Evolutionary conservation across 2,329 filamentous ascomycete species (phyloP), one percentile per base, ranked within the genome.

Genomic region (Colletotrichum godetiae): DNA sequence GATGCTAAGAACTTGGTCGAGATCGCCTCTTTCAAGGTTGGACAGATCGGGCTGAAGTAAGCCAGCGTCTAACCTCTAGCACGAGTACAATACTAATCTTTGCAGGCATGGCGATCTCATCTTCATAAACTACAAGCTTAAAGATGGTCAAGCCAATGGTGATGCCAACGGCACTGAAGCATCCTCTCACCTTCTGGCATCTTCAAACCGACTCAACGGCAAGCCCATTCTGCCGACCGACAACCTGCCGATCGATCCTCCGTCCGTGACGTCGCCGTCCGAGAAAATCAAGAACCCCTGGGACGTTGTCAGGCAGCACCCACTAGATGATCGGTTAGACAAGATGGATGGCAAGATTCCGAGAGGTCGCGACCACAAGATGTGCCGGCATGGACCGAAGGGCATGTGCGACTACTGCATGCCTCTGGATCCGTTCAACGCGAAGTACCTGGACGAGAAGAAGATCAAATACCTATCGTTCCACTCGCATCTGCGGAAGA

Each of bases 391-490:
- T 82, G 96, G 96, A 1, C 92, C 93, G 64, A 98, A 98, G 84
- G 97, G 97, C 81, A 99, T 99, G 97, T 99, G 97, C 83, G 97
- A 99, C 84, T 97, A 98, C 84, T 99, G 97, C 85, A 97, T 97
- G 91, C 97, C 97, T 0, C 85, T 98, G 63, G 97, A 99, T 80
- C 97, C 97, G 0, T 99, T 97, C 83, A 92, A 97, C 79, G 83
- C 93, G n/a, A 92, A 92, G 68, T 98, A 98, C 78, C 89, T 99
- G 22, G 90, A 91, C 35, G 96, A 99, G 78, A 97, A 96, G 88
- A 98, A 98, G 88, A 98, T 99, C 88, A 99, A 99, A 83, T 97
- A 99, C 83, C 88, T 97, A 33, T 98, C 97, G 0, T 98, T 98
- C 84, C 97, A 99, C 83, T 94, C 95, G 5, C 92, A 98, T 81